These are phyloP conservation scores for Diplosphaera chodatii DNA, from an alignment of 139 green algal genomes.

Conservation along the genomic window DNA sequence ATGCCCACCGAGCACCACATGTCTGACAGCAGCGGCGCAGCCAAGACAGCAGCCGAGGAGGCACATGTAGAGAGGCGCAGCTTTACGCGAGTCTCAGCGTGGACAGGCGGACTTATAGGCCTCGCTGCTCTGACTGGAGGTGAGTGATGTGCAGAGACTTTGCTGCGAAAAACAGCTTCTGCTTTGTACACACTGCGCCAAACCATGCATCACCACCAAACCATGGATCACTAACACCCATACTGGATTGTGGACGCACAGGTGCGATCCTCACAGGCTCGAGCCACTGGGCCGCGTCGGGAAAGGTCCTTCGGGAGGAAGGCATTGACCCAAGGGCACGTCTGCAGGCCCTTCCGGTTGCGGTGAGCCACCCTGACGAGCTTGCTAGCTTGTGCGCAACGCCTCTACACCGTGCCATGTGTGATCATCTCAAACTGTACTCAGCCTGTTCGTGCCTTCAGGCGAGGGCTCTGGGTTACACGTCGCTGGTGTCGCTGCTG, in stretches of 20 bases:
- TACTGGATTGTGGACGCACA: background rate
- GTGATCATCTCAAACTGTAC: too few species aligned
- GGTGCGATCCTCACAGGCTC: background rate
- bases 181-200: too few species aligned
- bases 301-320: conserved; percentile 28
- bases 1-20: too few species aligned
- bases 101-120: background rate
- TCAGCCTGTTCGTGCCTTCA: background rate
- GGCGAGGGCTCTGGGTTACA: conserved; percentile 21
- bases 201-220: too few species aligned
- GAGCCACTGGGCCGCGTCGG: conserved; percentile 14
- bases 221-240: too few species aligned
- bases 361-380: conserved; percentile 7
- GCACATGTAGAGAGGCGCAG: too few species aligned
- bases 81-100: background rate
- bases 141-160: background rate
- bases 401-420: too few species aligned
- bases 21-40: too few species aligned
- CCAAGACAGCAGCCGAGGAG: too few species aligned
- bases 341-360: conserved; percentile 21
- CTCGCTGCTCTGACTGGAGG: background rate
- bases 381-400: too few species aligned
- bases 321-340: conserved; percentile 20
- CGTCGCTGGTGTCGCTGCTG: conserved; percentile 1
- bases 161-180: too few species aligned